Percentiles rank a stretch among this genome's conserved stretches.
phyloP scores from a whole-genome alignment of 768 basidiomycete species.

The Boletus rubropictus region DNA sequence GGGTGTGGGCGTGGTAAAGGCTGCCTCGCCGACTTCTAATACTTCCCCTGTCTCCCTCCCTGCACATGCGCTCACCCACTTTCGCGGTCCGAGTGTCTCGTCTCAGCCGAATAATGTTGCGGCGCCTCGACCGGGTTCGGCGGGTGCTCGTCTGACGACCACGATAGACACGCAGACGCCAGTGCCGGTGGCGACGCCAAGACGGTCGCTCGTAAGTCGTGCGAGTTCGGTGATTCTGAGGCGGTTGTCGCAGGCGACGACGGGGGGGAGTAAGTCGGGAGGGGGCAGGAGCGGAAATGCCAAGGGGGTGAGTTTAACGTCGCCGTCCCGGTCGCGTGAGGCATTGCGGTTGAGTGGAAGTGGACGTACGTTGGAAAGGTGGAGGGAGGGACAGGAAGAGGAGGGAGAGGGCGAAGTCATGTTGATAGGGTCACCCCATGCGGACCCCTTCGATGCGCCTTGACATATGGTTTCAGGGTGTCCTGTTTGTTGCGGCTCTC shows the following conservation, averaged over 20 bases:
- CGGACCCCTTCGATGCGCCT: constrained; percentile 4
- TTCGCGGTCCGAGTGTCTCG: constrained; percentile 1
- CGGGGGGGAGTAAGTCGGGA: background rate
- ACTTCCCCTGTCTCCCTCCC: constrained; percentile 17
- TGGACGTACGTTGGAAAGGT: background rate
- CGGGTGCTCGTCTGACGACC: constrained; percentile 19
- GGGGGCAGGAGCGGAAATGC: background rate
- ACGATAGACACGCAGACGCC: background rate
- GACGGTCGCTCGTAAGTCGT: constrained; percentile 21
- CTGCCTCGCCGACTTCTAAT: constrained; percentile 8
- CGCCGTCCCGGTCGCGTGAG: constrained; percentile 5
- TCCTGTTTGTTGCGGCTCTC: too few relatives aligned
- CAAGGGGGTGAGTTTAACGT: background rate
- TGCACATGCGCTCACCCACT: background rate
- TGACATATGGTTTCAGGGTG: background rate
- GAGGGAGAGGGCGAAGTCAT: constrained; percentile 16
- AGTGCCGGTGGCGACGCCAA: background rate
- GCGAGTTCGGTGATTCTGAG: constrained; percentile 26
- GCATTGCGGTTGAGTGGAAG: background rate
- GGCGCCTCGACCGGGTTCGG: constrained; percentile 20
- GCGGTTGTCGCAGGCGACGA: constrained; percentile 20
- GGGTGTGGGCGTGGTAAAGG: background rate
- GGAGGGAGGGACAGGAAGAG: background rate
- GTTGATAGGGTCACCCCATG: constrained; percentile 12
- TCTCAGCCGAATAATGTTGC: background rate